A percentile compares a stretch with the other conserved stretches of the same genome.
Conservation (phyloP, 2,329 filamentous ascomycete species). For the Sclerotinia spermophila region DNA sequence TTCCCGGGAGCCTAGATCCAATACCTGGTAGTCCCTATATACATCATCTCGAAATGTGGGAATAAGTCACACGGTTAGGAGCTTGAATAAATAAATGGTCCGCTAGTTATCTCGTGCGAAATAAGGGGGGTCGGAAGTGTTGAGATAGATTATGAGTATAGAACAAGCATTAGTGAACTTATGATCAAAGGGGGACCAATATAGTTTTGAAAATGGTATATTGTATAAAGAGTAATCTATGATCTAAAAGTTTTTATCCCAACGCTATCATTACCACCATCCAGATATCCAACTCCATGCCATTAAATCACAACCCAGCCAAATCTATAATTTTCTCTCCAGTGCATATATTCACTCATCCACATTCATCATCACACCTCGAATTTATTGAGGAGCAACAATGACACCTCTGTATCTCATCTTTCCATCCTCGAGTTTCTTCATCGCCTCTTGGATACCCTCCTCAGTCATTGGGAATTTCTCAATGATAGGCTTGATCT, state of each 20-base stretch:
- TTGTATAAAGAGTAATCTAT: background rate
- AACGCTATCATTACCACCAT: slow-evolving; percentile 2
- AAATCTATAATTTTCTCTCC: background rate
- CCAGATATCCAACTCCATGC: background rate
- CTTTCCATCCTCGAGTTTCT: slow-evolving; percentile 55
- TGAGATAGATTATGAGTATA: too few relatives aligned
- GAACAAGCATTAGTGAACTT: too few relatives aligned
- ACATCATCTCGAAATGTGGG: background rate
- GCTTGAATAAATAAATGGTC: too few relatives aligned
- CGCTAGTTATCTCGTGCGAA: too few relatives aligned
- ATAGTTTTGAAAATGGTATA: background rate
- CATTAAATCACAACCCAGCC: slow-evolving; percentile 1
- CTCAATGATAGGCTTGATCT: slow-evolving; percentile 57
- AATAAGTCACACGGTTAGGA: background rate
- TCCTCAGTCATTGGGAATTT: slow-evolving; percentile 53
- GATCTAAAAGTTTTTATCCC: background rate
- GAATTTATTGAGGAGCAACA: slow-evolving; percentile 27
- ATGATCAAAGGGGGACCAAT: too few relatives aligned
- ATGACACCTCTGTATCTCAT: slow-evolving; percentile 49
- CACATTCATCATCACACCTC: background rate
- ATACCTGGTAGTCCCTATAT: background rate
- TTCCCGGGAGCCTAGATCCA: background rate
- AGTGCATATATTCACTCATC: background rate
- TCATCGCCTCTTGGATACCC: slow-evolving; percentile 48
- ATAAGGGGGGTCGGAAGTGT: too few relatives aligned